Evolutionary conservation across 2,329 filamentous ascomycete species (phyloP).

Genomic region (Ustulina deusta): DNA sequence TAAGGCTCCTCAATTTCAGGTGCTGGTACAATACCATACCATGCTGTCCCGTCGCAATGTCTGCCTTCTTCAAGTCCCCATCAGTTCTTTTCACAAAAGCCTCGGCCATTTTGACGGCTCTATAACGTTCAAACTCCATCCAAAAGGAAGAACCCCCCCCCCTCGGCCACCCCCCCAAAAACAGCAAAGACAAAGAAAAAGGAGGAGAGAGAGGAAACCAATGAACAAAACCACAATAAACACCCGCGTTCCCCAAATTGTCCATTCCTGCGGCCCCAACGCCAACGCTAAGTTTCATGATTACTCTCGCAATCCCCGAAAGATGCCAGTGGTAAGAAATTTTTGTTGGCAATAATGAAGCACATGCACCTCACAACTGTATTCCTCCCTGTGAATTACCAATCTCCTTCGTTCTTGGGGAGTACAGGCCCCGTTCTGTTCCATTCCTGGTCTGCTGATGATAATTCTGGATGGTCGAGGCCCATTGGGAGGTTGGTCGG

Average conservation of each 20-base stretch:
- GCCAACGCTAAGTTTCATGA: conserved; percentile 13
- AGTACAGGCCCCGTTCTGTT: neutral
- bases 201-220: neutral
- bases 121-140: conserved; percentile 17
- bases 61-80: too few species aligned
- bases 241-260: neutral
- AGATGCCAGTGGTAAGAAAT: neutral
- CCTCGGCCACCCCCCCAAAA: too few species aligned
- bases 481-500: conserved; percentile 12
- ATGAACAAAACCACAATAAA: neutral
- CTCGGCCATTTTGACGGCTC: neutral
- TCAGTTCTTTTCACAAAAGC: too few species aligned
- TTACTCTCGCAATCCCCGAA: too few species aligned
- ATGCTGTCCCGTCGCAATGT: too few species aligned
- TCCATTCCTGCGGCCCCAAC: neutral
- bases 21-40: too few species aligned
- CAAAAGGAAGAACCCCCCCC: conserved; percentile 14
- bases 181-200: neutral
- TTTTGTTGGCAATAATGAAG: neutral
- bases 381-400: neutral
- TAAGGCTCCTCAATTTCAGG: too few species aligned
- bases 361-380: neutral
- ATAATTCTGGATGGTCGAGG: conserved; percentile 13
- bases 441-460: conserved; percentile 20
- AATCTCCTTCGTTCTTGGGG: conserved; percentile 13